Conservation (phyloP, 805 yeast genomes). For the Starmerella vaccinii region DNA sequence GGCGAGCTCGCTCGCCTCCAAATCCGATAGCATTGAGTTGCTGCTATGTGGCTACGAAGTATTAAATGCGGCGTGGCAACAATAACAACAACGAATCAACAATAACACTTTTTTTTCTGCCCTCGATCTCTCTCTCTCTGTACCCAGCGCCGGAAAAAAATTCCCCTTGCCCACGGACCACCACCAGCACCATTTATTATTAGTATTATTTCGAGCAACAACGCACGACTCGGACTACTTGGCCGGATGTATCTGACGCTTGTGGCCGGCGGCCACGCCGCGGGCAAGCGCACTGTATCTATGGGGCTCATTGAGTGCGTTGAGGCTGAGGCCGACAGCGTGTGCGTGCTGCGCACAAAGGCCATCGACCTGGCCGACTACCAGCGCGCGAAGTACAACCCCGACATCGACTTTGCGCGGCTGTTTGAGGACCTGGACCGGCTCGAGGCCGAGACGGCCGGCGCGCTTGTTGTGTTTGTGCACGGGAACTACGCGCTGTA, state of each 20-base stretch:
- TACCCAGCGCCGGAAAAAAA: background rate
- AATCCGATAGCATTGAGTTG: constrained; percentile 21
- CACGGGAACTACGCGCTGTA: constrained; percentile 76
- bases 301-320: constrained; percentile 30
- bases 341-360: constrained; percentile 15
- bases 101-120: background rate
- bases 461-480: constrained; percentile 37
- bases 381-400: constrained; percentile 24
- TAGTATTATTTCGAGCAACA: background rate
- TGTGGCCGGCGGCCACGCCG: constrained; percentile 54
- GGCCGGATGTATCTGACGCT: constrained; percentile 36
- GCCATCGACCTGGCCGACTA: constrained; percentile 39
- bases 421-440: constrained; percentile 20
- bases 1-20: constrained; percentile 43
- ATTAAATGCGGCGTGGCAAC: too few species aligned
- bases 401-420: constrained; percentile 31
- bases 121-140: background rate
- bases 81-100: too few species aligned
- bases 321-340: constrained; percentile 23
- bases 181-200: too few species aligned
- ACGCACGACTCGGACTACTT: too few species aligned
- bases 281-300: constrained; percentile 40
- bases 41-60: too few species aligned
- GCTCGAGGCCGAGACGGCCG: constrained; percentile 1
- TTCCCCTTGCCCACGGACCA: too few species aligned